Evolutionary conservation across 1,139 yeast genomes (phyloP), one percentile per base, ranked within the genome.

Genomic region (Scheffersomyces segobiensis): DNA sequence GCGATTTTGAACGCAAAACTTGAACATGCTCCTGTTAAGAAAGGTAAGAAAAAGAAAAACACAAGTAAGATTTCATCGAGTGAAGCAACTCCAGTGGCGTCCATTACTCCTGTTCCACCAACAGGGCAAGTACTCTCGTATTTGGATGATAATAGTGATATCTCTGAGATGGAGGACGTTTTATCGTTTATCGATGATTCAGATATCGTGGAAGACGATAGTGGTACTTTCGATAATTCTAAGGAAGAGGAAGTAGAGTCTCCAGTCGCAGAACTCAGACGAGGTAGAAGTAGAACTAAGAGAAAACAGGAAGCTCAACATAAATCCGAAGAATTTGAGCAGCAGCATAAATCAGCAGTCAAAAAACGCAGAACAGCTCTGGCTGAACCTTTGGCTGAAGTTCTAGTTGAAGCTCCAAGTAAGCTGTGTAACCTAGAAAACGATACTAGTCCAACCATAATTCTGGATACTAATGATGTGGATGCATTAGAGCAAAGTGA

Each of bases 1-100:
- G 74, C 75, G 0, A 61, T 71, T 65, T 57, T 72, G 26, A 70
- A 64, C 46, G 68, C 71, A 3, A 71, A 70, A 55, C 64, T 71
- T 12, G 55, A 66, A 1, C 57, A 61, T 5, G 21, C 64, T 4
- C 50, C 58, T 18, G 24, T 53, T 8, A 56, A 56, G 39, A 46
- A 46, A n/a, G 18, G 53, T 18, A 55, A 50, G 42, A 59, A 32
- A 46, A 21, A 17, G 46, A n/a, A 22, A 17, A 17, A 14, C 24
- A 32, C 55, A 3, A 53, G 42, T 20, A 46, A 46, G 21, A 20
- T 26, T 48, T n/a, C 22, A 6, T 20, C 26, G 5, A 21, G 17
- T 24, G 21, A 21, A 17, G 18, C 26, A 17, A 0, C 17, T 48
- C 17, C n/a, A 4, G 18, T 48, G 7, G 50, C 7, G 17, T 24